These are phyloP conservation scores for Scleroderma citrinum DNA, from an alignment of 768 basidiomycete genomes.

Conservation along the genomic window DNA sequence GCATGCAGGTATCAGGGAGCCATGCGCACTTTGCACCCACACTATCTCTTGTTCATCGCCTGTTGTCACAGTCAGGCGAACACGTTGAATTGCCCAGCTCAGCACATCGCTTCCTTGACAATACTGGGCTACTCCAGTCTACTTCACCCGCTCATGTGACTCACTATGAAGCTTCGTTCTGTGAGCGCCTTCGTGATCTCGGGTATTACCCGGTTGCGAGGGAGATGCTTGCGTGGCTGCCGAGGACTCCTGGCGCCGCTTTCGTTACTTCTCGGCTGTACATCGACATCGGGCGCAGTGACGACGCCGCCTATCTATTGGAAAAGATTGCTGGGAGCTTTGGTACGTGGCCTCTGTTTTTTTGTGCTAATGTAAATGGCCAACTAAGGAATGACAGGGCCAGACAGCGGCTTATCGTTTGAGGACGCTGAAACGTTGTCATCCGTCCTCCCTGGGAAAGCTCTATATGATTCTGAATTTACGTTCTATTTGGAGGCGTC, in stretches of 20 bases:
- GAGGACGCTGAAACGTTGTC: constrained; percentile 64
- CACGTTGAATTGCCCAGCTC: constrained; percentile 47
- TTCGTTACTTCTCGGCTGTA: constrained; percentile 69
- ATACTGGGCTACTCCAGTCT: constrained; percentile 60
- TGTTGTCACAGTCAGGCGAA: constrained; percentile 49
- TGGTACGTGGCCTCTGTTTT: constrained; percentile 42
- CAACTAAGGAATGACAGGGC: constrained; percentile 28
- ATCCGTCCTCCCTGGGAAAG: constrained; percentile 53
- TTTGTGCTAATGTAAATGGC: not conserved
- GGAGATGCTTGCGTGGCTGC: constrained; percentile 72
- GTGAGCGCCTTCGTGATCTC: constrained; percentile 58
- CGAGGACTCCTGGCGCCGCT: constrained; percentile 66
- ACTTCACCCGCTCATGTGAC: constrained; percentile 63
- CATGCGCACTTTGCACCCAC: constrained; percentile 44
- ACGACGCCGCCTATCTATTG: constrained; percentile 67
- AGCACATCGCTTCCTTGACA: constrained; percentile 67
- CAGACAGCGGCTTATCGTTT: constrained; percentile 42
- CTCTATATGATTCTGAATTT: constrained; percentile 54
- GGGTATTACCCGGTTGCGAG: constrained; percentile 57
- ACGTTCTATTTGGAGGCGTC: constrained; percentile 75
- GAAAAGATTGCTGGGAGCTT: constrained; percentile 73
- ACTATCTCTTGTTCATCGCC: constrained; percentile 57
- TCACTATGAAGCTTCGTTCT: constrained; percentile 64
- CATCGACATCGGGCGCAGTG: constrained; percentile 58
- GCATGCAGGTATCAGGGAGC: constrained; percentile 63